phyloP scores from a whole-genome alignment of 2,329 filamentous ascomycete genomes.

The Hypomyces perniciosus region DNA sequence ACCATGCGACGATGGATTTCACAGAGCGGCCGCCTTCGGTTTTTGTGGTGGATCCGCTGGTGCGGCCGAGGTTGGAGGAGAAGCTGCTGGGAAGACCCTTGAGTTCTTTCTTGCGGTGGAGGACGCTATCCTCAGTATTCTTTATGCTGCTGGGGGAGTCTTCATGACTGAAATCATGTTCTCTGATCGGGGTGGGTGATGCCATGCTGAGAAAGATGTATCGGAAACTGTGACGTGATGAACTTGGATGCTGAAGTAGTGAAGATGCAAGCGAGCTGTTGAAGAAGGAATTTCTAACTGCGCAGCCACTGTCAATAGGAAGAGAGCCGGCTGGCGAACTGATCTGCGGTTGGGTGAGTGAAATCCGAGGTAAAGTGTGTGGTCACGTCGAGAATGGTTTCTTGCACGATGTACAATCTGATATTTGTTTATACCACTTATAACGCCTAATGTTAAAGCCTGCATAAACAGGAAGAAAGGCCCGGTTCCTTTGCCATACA shows the following conservation, averaged over 20 bases:
- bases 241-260: not conserved
- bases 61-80: slow-evolving; percentile 22
- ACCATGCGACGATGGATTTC: slow-evolving; percentile 27
- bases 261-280: not conserved
- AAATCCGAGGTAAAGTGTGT: slow-evolving; percentile 10
- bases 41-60: not conserved
- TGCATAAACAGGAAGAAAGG: slow-evolving; percentile 8
- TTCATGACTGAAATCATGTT: not conserved
- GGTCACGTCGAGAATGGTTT: slow-evolving; percentile 1
- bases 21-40: slow-evolving; percentile 19
- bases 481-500: slow-evolving; percentile 9
- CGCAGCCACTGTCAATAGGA: not conserved
- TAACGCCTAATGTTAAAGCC: slow-evolving; percentile 10
- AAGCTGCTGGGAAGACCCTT: slow-evolving; percentile 23
- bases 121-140: slow-evolving; percentile 9
- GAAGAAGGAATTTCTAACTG: too few relatives aligned
- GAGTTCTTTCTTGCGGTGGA: slow-evolving; percentile 14
- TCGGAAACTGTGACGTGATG: not conserved
- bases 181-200: not conserved
- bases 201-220: not conserved
- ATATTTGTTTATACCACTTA: slow-evolving; percentile 10
- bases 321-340: not conserved
- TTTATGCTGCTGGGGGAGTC: not conserved
- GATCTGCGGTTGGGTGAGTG: not conserved
- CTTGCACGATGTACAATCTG: slow-evolving; percentile 9